Evolutionary conservation across 2,329 filamentous ascomycete genomes (phyloP).

Genomic region (Cercospora nicotianae): DNA sequence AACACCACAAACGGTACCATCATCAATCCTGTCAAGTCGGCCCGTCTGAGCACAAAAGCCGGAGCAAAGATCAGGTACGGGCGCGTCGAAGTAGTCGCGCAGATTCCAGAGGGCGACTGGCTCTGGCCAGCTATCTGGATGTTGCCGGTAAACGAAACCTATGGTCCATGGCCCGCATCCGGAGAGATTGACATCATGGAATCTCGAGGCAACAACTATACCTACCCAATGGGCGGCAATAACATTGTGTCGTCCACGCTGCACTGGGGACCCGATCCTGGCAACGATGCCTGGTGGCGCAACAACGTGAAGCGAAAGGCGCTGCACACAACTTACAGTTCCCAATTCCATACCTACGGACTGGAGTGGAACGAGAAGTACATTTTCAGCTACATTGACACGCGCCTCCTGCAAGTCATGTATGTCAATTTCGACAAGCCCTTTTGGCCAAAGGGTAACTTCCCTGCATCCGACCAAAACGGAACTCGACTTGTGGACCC

Average conservation of each 20-base stretch:
- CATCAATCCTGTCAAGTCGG: constrained; percentile 75
- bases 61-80: constrained; percentile 75
- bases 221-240: constrained; percentile 74
- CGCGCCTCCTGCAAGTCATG: constrained; percentile 73
- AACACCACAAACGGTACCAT: constrained; percentile 77
- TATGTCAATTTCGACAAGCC: constrained; percentile 60
- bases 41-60: constrained; percentile 72
- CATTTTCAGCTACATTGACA: constrained; percentile 83
- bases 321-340: constrained; percentile 71
- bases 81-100: constrained; percentile 75
- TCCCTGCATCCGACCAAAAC: constrained; percentile 39
- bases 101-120: constrained; percentile 77
- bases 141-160: constrained; percentile 70
- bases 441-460: constrained; percentile 44
- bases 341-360: constrained; percentile 72
- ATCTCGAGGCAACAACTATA: constrained; percentile 78
- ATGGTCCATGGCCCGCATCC: constrained; percentile 74
- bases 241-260: constrained; percentile 76
- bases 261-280: constrained; percentile 75
- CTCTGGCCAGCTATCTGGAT: constrained; percentile 93
- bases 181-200: constrained; percentile 85
- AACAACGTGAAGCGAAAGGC: constrained; percentile 76
- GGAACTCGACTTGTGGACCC: constrained; percentile 41
- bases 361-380: constrained; percentile 88
- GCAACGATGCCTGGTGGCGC: constrained; percentile 77